Conservation (phyloP, 306 rosid species). For the Cucumis sativus region DNA sequence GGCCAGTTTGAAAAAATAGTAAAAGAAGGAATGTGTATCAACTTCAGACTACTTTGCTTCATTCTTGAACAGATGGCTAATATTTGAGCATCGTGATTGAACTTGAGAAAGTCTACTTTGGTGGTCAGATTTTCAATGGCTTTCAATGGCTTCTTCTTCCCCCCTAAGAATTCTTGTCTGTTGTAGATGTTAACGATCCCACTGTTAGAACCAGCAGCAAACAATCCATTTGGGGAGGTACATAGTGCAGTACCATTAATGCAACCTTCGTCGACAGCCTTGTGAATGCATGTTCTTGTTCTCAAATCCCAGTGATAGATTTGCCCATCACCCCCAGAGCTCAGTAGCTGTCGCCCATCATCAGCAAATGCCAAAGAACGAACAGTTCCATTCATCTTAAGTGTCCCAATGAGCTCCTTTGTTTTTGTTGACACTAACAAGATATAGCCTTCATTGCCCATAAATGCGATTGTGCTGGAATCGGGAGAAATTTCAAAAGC, state of each 20-base stretch:
- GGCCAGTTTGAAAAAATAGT: constrained; percentile 86
- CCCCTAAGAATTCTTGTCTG: constrained; percentile 44
- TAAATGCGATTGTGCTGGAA: constrained; percentile 71
- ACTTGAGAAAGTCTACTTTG: constrained; percentile 40
- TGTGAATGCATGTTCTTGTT: constrained; percentile 66
- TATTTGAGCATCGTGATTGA: constrained; percentile 43
- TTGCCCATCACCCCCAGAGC: constrained; percentile 84
- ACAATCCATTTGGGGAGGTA: constrained; percentile 40
- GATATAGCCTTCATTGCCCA: constrained; percentile 82
- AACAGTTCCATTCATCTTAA: constrained; percentile 83
- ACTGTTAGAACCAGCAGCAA: constrained; percentile 51
- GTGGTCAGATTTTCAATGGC: constrained; percentile 38
- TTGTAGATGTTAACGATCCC: constrained; percentile 47
- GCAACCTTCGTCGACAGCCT: constrained; percentile 51
- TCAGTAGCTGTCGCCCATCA: constrained; percentile 58
- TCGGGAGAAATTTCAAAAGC: constrained; percentile 77
- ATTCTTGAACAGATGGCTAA: constrained; percentile 58
- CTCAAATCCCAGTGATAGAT: constrained; percentile 91
- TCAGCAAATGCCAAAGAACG: constrained; percentile 73
- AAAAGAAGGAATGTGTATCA: constrained; percentile 60
- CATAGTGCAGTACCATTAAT: constrained; percentile 33
- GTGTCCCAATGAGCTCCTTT: constrained; percentile 67
- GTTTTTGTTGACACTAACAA: constrained; percentile 74
- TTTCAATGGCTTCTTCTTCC: constrained; percentile 48
- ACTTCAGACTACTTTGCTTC: constrained; percentile 59